Base-by-base conservation (phyloP, 768 basidiomycete species). In the Ramaria sp. region DNA sequence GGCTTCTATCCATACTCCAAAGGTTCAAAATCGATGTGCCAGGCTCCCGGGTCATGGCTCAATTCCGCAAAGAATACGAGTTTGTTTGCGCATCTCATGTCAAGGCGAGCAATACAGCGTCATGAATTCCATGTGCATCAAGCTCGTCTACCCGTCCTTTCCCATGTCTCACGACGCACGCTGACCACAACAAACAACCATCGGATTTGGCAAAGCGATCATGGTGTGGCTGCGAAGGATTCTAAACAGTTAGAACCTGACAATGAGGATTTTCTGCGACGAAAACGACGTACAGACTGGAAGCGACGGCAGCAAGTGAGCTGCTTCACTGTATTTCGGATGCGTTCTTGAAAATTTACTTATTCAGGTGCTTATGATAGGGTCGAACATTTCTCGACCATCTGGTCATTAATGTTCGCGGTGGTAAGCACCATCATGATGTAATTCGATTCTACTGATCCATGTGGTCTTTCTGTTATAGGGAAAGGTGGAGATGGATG, bases 401-500 rank as follows among this genome's bases (percentile, higher is more conserved):
- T 65, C 71, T 88, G 51, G 72, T 91, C 42, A 73, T 93, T n/a
- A 83, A 81, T 45, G 72, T 92, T 20, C 77, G 85, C 56, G 88
- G 75, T 61, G 90, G 90, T 86, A 61, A 58, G 74, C 24, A 16
- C 1, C 27, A 61, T 52, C 58, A 36, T 42, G 44, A 50, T 16
- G 50, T 43, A 45, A 28, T 24, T 50, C 43, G 50, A 43, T 15
- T 39, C 38, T 37, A 30, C 47, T 49, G 38, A 3, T 52, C 59
- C 24, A 55, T 53, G 60, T 24, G 27, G 48, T 10, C 48, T 60
- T 20, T 22, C 37, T 34, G 32, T 1, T 38, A n/a, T 61, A 88
- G 93, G 92, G 15, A 81, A 77, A 62, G 94, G 94, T 18, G 95
- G 95, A 0, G 74, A 90, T 55, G 95, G 95, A 22, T 89, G 92